Evolutionary conservation across 2,329 filamentous ascomycete genomes (phyloP).

Genomic region (Sarocladium brachiariae): DNA sequence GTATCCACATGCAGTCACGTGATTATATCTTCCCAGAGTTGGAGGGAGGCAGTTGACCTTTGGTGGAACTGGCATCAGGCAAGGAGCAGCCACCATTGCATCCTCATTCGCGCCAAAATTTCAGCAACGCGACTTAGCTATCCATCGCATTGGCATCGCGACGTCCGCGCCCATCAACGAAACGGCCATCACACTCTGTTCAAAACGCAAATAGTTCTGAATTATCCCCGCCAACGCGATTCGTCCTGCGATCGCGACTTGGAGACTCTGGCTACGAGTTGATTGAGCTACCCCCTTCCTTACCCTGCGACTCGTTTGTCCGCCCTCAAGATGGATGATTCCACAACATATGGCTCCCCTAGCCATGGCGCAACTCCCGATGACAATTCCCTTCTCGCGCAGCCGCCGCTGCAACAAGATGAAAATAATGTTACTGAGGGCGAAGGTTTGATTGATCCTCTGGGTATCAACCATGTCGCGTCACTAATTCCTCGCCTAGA

Average conservation of each 20-base stretch:
- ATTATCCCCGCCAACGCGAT: neutral
- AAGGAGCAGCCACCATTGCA: slow-evolving; percentile 1
- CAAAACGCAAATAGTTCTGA: neutral
- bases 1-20: no score
- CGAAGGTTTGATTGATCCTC: slow-evolving; percentile 35
- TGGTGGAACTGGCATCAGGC: slow-evolving; percentile 1
- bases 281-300: slow-evolving; percentile 1
- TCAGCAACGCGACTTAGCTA: slow-evolving; percentile 26
- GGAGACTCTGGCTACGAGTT: neutral
- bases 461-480: no score
- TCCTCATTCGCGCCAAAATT: slow-evolving; percentile 30
- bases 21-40: neutral
- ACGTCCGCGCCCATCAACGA: slow-evolving; percentile 21
- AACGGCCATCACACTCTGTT: slow-evolving; percentile 13
- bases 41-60: neutral
- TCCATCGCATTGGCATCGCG: slow-evolving; percentile 16
- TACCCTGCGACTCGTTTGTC: slow-evolving; percentile 1
- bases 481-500: slow-evolving; percentile 35
- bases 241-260: neutral
- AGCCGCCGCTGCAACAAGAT: slow-evolving; percentile 45
- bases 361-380: slow-evolving; percentile 49
- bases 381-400: slow-evolving; percentile 49
- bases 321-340: slow-evolving; percentile 50
- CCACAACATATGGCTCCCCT: slow-evolving; percentile 50
- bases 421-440: slow-evolving; percentile 26